phyloP scores from a whole-genome alignment of 305 asterid species.

The Fraxinus velutina region DNA sequence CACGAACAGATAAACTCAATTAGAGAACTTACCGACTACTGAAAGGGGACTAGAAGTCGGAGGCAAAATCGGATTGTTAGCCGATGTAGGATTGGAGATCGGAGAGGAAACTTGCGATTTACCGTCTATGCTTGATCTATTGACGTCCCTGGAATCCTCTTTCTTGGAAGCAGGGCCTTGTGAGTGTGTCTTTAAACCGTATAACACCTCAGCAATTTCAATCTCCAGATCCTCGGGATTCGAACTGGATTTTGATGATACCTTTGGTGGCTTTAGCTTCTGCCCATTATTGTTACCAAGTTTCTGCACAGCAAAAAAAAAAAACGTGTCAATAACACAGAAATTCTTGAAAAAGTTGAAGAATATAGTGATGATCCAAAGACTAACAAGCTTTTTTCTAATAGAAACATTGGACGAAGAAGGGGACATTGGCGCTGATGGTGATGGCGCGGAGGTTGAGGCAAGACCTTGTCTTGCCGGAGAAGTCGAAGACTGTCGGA shows the following conservation, averaged over 20 bases:
- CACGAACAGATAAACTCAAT: neutral
- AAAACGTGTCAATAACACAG: neutral
- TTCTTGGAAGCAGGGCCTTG: constrained; percentile 68
- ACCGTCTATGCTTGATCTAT: constrained; percentile 48
- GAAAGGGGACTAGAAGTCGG: constrained; percentile 50
- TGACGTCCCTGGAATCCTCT: constrained; percentile 65
- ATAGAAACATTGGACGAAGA: constrained; percentile 69
- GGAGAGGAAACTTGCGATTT: constrained; percentile 71
- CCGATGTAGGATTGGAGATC: constrained; percentile 49
- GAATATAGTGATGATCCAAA: neutral
- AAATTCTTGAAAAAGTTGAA: neutral
- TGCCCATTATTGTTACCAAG: constrained; percentile 44
- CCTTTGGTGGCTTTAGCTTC: constrained; percentile 70
- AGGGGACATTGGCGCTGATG: constrained; percentile 70
- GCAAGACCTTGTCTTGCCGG: constrained; percentile 56
- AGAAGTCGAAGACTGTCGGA: constrained; percentile 52
- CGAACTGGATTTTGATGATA: constrained; percentile 49
- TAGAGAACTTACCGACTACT: constrained; percentile 58
- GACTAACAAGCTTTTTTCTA: constrained; percentile 78
- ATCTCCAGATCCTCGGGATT: constrained; percentile 90
- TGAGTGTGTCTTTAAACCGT: constrained; percentile 77
- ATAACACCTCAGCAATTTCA: constrained; percentile 88
- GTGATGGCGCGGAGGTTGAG: constrained; percentile 38
- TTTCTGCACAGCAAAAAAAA: constrained; percentile 42
- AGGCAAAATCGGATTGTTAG: constrained; percentile 32